Base-by-base conservation (phyloP, 371 early-diverging fungal genomes). In the Haplosporangium sp. region DNA sequence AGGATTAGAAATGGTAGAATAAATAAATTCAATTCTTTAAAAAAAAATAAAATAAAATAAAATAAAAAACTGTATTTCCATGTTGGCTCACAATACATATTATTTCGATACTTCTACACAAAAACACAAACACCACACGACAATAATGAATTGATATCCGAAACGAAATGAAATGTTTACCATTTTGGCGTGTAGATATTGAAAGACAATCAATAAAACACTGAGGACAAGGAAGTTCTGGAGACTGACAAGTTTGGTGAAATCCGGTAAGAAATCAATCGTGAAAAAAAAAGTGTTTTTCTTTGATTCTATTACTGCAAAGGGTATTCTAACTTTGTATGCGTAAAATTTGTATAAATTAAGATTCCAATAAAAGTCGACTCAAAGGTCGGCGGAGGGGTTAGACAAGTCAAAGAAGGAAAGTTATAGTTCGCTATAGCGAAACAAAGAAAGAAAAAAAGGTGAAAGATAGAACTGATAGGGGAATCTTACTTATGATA, bases 181-280 rank as follows among this genome's bases (percentile, higher is more conserved):
- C 74, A 74, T 79, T 74, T 79, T 71, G 58, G 71, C 57, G 71
- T 67, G 60, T 9, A 79, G 62, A 64, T 74, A 79, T 56, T 74
- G 63, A 65, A 67, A 67, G 50, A 68, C 67, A 53, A 79, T 63
- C 58, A 71, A 9, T 55, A 79, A 65, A 38, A 60, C 70, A 35
- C 79, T 74, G 71, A 79, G 71, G 68, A 79, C 74, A 40, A 79
- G 65, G 67, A 74, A 37, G 55, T 20, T 74, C 44, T 74, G 74
- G 55, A 61, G 68, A 45, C 65, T 67, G 67, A 71, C 71, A 64
- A 74, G 65, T 20, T 56, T 61, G 19, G 61, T 34, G 50, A 73
- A 55, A 55, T 78, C 40, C 47, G 64, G 48, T 73, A 70, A 61
- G 50, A 34, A 63, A 50, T 78, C 78, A 78, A 78, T 78, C 70